Evolutionary conservation across 352 stramenopile species (phyloP).

Genomic region (Saprolegnia diclina): DNA sequence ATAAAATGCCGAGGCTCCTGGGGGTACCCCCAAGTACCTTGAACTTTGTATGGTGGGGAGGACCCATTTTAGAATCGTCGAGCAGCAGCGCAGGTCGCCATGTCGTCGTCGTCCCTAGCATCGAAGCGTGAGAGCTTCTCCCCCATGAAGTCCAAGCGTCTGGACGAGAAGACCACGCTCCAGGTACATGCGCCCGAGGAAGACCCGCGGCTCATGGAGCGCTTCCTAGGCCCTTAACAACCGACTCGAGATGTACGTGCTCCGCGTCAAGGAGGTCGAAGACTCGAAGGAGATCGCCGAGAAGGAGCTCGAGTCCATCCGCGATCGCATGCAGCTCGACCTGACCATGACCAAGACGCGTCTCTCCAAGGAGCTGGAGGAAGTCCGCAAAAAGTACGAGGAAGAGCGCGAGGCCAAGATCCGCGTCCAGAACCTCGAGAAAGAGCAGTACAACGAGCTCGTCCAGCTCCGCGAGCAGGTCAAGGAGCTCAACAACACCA

Average conservation of each 20-base stretch:
- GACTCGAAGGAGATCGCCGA: slow-evolving; percentile 66
- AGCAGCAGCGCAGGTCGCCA: slow-evolving; percentile 13
- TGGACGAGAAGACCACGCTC: slow-evolving; percentile 77
- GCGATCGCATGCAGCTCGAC: slow-evolving; percentile 72
- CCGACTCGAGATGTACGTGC: slow-evolving; percentile 75
- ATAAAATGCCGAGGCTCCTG: no score
- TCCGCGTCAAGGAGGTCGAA: slow-evolving; percentile 78
- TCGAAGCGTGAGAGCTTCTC: slow-evolving; percentile 38
- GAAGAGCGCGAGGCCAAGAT: slow-evolving; percentile 68
- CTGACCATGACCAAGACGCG: slow-evolving; percentile 52
- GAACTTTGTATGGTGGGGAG: slow-evolving; percentile 24
- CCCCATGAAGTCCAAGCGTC: slow-evolving; percentile 77
- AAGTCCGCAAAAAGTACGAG: slow-evolving; percentile 74
- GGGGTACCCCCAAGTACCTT: not conserved
- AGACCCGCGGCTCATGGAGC: not conserved
- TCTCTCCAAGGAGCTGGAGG: slow-evolving; percentile 65
- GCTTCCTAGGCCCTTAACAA: slow-evolving; percentile 57
- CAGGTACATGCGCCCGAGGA: slow-evolving; percentile 38
- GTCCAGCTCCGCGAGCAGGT: slow-evolving; percentile 67
- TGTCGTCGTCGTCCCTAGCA: slow-evolving; percentile 8
- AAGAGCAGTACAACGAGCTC: slow-evolving; percentile 73
- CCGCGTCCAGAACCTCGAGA: slow-evolving; percentile 63
- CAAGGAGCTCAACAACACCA: slow-evolving; percentile 57
- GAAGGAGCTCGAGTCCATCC: slow-evolving; percentile 73
- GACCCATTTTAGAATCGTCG: slow-evolving; percentile 17